A percentile compares a stretch with the other conserved stretches of the same genome.
Conservation (phyloP, 345 rosid species). For the Gynandropsis gynandra region DNA sequence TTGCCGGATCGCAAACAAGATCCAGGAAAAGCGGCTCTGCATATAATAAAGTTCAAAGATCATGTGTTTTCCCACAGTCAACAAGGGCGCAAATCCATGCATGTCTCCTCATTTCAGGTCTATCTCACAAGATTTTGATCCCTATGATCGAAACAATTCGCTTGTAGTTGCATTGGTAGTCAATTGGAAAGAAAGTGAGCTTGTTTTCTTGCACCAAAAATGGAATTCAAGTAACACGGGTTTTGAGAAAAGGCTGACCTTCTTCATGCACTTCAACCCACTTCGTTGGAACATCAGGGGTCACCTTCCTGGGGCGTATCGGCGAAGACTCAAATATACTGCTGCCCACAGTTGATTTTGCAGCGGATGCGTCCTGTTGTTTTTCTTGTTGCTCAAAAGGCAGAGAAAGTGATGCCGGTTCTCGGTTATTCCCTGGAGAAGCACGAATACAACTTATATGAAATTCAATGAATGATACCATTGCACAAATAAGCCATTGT, state of each 20-base stretch:
- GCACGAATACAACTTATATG: not conserved
- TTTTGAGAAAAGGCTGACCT: conserved; percentile 19
- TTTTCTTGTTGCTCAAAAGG: conserved; percentile 19
- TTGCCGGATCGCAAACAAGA: not conserved
- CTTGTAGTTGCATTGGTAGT: not conserved
- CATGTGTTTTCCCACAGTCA: conserved; percentile 17
- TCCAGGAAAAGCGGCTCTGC: conserved; percentile 16
- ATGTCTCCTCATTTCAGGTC: not conserved
- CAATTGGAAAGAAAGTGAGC: not conserved
- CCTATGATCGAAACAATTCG: not conserved
- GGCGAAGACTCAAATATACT: conserved; percentile 13
- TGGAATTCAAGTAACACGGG: not conserved
- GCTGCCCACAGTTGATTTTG: conserved; percentile 7
- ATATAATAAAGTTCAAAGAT: not conserved
- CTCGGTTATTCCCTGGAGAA: conserved; percentile 16
- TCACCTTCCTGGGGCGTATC: conserved; percentile 15
- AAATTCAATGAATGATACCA: conserved; percentile 2
- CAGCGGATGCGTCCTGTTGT: not conserved
- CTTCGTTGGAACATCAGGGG: conserved; percentile 23
- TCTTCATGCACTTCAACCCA: conserved; percentile 21
- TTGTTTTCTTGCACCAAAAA: not conserved
- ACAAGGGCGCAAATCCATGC: conserved; percentile 3
- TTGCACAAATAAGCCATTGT: not conserved
- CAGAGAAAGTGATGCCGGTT: conserved; percentile 1
- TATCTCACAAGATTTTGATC: conserved; percentile 4